These are phyloP conservation scores for Fusarium stilboides DNA, from an alignment of 2,329 filamentous ascomycete species.

Conservation along the genomic window DNA sequence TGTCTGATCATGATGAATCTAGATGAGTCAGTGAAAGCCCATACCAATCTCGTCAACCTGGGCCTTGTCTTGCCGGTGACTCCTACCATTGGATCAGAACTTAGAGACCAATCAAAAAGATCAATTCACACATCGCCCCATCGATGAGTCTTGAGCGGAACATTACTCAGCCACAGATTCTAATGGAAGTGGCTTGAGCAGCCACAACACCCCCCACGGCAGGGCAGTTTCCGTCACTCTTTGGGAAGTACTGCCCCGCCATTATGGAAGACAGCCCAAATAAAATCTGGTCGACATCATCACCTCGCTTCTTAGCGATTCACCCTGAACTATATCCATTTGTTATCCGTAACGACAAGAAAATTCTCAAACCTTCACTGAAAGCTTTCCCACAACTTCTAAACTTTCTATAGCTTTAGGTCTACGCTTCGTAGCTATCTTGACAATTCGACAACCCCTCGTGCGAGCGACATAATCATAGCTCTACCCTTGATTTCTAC, in stretches of 20 bases:
- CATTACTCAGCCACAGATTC: slow-evolving; percentile 39
- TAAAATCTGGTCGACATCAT: slow-evolving; percentile 50
- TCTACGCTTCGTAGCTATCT: neutral
- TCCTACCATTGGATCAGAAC: slow-evolving; percentile 7
- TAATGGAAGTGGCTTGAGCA: slow-evolving; percentile 18
- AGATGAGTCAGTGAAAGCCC: slow-evolving; percentile 15
- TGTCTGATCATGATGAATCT: slow-evolving; percentile 17
- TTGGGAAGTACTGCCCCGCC: slow-evolving; percentile 45
- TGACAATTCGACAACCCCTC: slow-evolving; percentile 13
- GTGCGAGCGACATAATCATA: slow-evolving; percentile 32
- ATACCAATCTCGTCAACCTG: neutral
- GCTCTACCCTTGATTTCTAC: neutral
- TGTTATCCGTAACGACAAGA: slow-evolving; percentile 3
- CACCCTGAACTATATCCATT: slow-evolving; percentile 1
- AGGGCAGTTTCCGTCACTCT: slow-evolving; percentile 31
- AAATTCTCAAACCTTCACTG: neutral
- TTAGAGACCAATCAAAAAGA: slow-evolving; percentile 24
- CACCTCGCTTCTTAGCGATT: slow-evolving; percentile 20
- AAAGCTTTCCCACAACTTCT: neutral
- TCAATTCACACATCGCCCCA: slow-evolving; percentile 20
- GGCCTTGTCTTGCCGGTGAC: slow-evolving; percentile 33
- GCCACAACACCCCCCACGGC: slow-evolving; percentile 30
- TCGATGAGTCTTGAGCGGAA: slow-evolving; percentile 12
- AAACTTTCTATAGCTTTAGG: neutral
- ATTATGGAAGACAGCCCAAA: slow-evolving; percentile 33